Base-by-base conservation (phyloP, 331 rosid species). In the Dryas integrifolia region DNA sequence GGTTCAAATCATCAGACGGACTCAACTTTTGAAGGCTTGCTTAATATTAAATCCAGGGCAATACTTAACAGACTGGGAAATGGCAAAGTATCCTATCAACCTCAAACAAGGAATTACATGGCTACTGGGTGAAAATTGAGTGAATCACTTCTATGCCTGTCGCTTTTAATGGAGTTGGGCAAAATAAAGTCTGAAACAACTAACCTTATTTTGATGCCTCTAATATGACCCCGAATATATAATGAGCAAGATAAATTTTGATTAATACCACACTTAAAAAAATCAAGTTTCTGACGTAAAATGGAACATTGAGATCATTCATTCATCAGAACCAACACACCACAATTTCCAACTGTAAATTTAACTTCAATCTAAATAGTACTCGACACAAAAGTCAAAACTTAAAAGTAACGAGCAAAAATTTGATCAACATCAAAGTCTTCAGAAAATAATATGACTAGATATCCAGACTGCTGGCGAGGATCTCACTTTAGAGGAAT, bases 401-500 rank as follows among this genome's bases (percentile, higher is more conserved):
- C 13, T 39, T 15, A 5, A 41, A 15, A 72, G 57, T 14, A 45
- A 49, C 45, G 77, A 67, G 47, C 80, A 82, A 88, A 82, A 85
- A 46, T 65, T 78, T 66, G 79, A 69, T 70, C 58, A 4, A 46
- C 79, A 68, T 59, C 49, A 40, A 71, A 11, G 76, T 74, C 68
- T 52, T 26, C 5, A 24, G 69, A 65, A 48, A 69, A 65, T 30
- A 60, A 78, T 16, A 64, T 63, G 57, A 67, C 76, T 59, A 80
- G 59, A 71, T 16, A 45, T 45, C 72, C 38, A 61, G 65, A 52
- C 62, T 16, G 76, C 79, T 26, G 59, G 67, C 24, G 65, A 40
- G 6, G 58, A 45, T 50, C 43, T 93, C 94, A 93, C 92, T 93
- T 93, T 3, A 93, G 97, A 65, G 98, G 98, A 77, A 93, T 93